These are phyloP conservation scores for Neckera pumila DNA, from an alignment of 225 moss, liverwort and hornwort species.

Conservation along the genomic window DNA sequence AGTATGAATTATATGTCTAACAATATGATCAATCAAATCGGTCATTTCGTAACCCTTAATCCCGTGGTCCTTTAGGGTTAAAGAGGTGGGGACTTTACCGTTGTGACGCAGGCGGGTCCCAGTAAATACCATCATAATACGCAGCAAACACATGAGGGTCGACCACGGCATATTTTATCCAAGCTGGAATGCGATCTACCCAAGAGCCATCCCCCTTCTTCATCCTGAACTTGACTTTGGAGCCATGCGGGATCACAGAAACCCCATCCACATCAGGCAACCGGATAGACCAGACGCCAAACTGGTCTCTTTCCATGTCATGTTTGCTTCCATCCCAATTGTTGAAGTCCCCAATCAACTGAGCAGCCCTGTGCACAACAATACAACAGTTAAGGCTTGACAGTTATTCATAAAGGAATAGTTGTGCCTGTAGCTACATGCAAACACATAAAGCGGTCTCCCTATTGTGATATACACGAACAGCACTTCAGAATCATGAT, in stretches of 20 bases:
- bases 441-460: background rate
- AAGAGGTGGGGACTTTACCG: conserved; percentile 5
- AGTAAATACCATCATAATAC: conserved; percentile 83
- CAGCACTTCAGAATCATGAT: background rate
- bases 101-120: conserved; percentile 72
- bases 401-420: background rate
- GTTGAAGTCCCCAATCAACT: conserved; percentile 91
- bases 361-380: conserved; percentile 53
- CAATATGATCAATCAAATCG: background rate
- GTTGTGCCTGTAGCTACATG: background rate
- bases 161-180: conserved; percentile 75
- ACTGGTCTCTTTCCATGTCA: conserved; percentile 70
- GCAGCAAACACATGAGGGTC: conserved; percentile 73
- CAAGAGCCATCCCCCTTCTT: conserved; percentile 61
- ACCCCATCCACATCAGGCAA: conserved; percentile 62
- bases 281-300: conserved; percentile 82
- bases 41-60: background rate
- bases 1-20: background rate
- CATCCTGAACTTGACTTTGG: conserved; percentile 82
- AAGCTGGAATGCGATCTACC: conserved; percentile 88
- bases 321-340: conserved; percentile 75
- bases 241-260: conserved; percentile 69
- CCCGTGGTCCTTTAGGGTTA: background rate
- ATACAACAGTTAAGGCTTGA: background rate
- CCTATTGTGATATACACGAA: background rate